Conservation (phyloP, 1,284 basidiomycete species). For the Phenoliferia sp. region DNA sequence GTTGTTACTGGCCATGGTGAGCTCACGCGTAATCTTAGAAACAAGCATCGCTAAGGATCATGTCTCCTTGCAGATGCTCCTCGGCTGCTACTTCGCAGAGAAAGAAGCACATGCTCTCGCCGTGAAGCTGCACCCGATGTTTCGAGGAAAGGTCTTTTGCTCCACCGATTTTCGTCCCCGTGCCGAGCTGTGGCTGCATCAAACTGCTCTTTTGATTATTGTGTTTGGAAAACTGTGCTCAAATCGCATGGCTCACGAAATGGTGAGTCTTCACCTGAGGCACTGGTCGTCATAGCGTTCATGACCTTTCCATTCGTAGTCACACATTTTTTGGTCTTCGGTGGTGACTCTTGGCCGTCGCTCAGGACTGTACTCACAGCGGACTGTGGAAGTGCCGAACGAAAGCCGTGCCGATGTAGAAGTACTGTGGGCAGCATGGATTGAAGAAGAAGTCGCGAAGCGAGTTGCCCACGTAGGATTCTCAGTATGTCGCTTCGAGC, state of each 20-base stretch:
- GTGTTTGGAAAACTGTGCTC: constrained; percentile 30
- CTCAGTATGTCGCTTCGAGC: constrained; percentile 15
- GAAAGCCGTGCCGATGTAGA: constrained; percentile 26
- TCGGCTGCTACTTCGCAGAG: constrained; percentile 28
- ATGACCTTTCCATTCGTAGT: background rate
- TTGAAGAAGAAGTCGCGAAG: constrained; percentile 35
- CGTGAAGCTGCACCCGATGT: constrained; percentile 26
- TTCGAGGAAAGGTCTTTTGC: constrained; percentile 33
- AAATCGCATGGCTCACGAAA: constrained; percentile 28
- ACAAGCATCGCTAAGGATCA: no score
- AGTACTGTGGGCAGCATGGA: constrained; percentile 32
- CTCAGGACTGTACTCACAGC: constrained; percentile 29
- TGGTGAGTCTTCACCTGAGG: constrained; percentile 6
- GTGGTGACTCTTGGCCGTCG: constrained; percentile 27
- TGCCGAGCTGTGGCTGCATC: constrained; percentile 32
- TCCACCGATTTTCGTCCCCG: constrained; percentile 30
- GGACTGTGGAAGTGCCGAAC: constrained; percentile 10
- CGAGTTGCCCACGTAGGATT: constrained; percentile 33
- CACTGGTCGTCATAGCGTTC: background rate
- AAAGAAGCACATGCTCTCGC: constrained; percentile 27
- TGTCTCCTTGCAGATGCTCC: constrained; percentile 17
- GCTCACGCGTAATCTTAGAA: background rate
- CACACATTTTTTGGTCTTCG: constrained; percentile 33
- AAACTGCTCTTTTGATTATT: constrained; percentile 25
- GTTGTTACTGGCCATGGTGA: constrained; percentile 27